Base-by-base conservation (phyloP, 352 stramenopile genomes). In the Globisporangium parvum region DNA sequence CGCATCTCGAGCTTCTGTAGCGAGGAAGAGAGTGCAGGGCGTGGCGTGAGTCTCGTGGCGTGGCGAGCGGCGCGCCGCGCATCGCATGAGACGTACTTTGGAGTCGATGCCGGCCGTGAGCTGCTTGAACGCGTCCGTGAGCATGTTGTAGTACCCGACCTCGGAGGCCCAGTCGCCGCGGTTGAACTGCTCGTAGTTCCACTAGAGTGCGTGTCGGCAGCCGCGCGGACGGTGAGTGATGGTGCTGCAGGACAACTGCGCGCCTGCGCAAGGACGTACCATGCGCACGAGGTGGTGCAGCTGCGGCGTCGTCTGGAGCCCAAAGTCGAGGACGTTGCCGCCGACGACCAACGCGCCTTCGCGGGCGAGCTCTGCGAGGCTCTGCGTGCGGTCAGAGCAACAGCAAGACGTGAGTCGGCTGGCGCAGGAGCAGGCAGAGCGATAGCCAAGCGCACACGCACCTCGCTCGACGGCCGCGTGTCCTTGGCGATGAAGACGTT, bases 261-360 rank as follows among this genome's bases (percentile, higher is more conserved):
- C n/a, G n/a, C n/a, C n/a, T 41, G 37, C 3, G 26, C 3, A 20
- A 46, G 15, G 15, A 46, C 41, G 37, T 73, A 91, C 88, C 73
- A 97, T 96, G 61, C 95, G 81, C 14, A 99, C 96, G 61, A 95
- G 87, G 73, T 99, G 94, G 79, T 99, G 97, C 28, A 99, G 72
- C 76, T 98, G 89, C 23, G 97, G 97, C 46, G 97, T 99, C 26
- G 96, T 98, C 48, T 99, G 88, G 44, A 98, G 70, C 5, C 96
- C 96, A 74, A 98, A 94, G 81, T 98, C 87, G 41, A 97, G 70
- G 40, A 98, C 90, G 35, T 91, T 88, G 55, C 87, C 91, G 35
- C 87, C 85, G 12, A 97, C 82, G 14, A 91, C 86, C 28, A 94
- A 77, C 57, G 96, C 81, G 41, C 93, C 93, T 59, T 93, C 79